Base-by-base conservation (phyloP, 2,329 filamentous ascomycete genomes). In the Botrytis pseudocinerea region DNA sequence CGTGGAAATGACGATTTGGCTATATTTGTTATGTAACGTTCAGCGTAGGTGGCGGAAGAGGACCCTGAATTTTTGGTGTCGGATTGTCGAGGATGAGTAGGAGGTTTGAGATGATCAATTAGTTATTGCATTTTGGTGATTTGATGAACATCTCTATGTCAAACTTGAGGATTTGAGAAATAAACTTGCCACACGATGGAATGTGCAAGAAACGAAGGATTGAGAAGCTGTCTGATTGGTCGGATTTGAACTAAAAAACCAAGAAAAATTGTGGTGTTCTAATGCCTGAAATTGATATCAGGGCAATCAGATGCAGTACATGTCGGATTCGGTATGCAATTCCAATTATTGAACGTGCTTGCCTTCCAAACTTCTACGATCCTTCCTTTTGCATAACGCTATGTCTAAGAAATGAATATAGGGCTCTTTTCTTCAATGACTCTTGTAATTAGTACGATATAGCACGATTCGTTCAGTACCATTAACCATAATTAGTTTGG, bases 1-100 rank as follows among this genome's bases (percentile, higher is more conserved):
- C 69, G 69, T 70, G 69, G 69, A 70, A 70, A 70, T 70, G 69
- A 70, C 69, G 69, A 70, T 61, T 70, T 46, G 68, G 38, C 38
- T 60, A n/a, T 28, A 46, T 35, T 16, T 7, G 20, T 38, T 20
- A 40, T 68, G 64, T 54, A 68, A 68, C 64, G 35, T 42, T 20
- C 46, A 68, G 64, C 46, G 46, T 68, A 54, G 46, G 64, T 68
- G 64, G 64, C 64, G 48, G 64, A 51, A 51, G 35, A 51, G 35
- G n/a, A 35, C 59, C 61, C 28, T 48, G 48, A 28, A 28, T 7
- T 16, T 16, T n/a, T n/a, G 14, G 48, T 16, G 48, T 54, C 48
- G 48, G 48, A 54, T 54, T 54, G 25, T 54, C 48, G 48, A 62
- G 35, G 60, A 38, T 8, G 35, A 61, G 59, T 68, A 16, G 25